A percentile compares a stretch with the other conserved stretches of the same genome.
Conservation (phyloP, 2,329 filamentous ascomycete genomes). For the Graphiopsis chlorocephala region DNA sequence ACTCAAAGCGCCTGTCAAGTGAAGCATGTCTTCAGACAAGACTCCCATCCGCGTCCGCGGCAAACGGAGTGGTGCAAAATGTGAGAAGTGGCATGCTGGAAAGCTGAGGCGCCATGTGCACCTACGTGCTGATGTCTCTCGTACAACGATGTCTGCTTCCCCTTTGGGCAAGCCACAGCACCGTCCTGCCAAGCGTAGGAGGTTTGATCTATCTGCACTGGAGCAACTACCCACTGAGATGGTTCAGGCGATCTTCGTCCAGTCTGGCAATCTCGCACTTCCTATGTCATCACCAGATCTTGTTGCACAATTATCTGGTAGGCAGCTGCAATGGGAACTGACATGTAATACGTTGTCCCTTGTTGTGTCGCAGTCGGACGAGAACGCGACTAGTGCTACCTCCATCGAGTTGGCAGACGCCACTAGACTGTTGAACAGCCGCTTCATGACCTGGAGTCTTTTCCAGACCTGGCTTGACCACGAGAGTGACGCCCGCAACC, state of each 20-base stretch:
- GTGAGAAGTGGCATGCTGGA: constrained; percentile 29
- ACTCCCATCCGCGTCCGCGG: constrained; percentile 36
- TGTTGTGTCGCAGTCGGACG: constrained; percentile 18
- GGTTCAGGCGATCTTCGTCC: constrained; percentile 35
- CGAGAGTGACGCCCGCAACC: neutral
- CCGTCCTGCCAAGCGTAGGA: constrained; percentile 4
- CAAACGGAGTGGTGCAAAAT: constrained; percentile 26
- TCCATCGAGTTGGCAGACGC: constrained; percentile 21
- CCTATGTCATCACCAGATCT: constrained; percentile 31
- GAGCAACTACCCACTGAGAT: constrained; percentile 37
- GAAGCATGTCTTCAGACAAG: constrained; percentile 16
- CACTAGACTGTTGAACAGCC: constrained; percentile 31
- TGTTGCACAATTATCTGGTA: constrained; percentile 30
- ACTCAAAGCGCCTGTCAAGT: neutral
- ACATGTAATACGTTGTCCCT: constrained; percentile 25
- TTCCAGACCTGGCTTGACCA: constrained; percentile 29
- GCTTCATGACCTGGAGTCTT: constrained; percentile 35
- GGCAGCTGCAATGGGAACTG: constrained; percentile 29
- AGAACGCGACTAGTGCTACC: constrained; percentile 6
- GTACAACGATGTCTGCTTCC: neutral
- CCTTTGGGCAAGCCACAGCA: neutral
- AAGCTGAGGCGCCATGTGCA: constrained; percentile 22
- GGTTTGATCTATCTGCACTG: constrained; percentile 24
- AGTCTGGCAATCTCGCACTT: constrained; percentile 31
- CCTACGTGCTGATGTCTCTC: neutral